Evolutionary conservation across 768 basidiomycete species (phyloP).

Genomic region (Strobilomyces dryophilus): DNA sequence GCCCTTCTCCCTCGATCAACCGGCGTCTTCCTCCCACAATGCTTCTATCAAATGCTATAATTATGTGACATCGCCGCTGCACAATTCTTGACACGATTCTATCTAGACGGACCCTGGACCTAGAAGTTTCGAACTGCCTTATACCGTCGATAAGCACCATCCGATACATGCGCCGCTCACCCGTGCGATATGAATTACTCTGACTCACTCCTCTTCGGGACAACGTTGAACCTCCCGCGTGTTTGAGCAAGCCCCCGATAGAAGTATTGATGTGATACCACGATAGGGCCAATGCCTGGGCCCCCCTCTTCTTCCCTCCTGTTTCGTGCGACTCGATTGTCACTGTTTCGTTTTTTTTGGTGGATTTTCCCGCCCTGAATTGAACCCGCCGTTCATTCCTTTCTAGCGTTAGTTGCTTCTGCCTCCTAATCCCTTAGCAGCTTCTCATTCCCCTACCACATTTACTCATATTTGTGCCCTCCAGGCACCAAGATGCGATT

Average conservation of each 20-base stretch:
- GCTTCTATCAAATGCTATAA: constrained; percentile 20
- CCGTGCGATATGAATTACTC: background rate
- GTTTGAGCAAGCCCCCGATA: background rate
- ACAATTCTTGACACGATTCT: constrained; percentile 4
- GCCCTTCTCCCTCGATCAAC: constrained; percentile 13
- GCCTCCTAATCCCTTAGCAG: background rate
- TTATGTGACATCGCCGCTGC: constrained; percentile 14
- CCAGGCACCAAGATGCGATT: constrained; percentile 16
- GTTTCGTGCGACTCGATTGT: background rate
- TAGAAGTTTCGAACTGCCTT: constrained; percentile 6
- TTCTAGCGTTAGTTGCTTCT: background rate
- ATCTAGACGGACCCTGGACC: constrained; percentile 9
- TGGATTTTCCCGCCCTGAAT: constrained; percentile 1
- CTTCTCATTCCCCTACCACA: background rate
- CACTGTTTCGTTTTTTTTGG: background rate
- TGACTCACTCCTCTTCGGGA: background rate
- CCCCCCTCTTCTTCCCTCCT: background rate
- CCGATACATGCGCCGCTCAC: background rate
- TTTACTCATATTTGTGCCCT: constrained; percentile 9
- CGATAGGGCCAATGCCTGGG: background rate
- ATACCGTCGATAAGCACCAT: constrained; percentile 5
- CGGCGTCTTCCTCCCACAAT: constrained; percentile 21
- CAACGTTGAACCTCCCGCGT: constrained; percentile 3
- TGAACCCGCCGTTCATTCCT: background rate
- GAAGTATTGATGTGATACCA: background rate